Conservation (phyloP, 2,329 filamentous ascomycete genomes). For the Botrytis cinerea region DNA sequence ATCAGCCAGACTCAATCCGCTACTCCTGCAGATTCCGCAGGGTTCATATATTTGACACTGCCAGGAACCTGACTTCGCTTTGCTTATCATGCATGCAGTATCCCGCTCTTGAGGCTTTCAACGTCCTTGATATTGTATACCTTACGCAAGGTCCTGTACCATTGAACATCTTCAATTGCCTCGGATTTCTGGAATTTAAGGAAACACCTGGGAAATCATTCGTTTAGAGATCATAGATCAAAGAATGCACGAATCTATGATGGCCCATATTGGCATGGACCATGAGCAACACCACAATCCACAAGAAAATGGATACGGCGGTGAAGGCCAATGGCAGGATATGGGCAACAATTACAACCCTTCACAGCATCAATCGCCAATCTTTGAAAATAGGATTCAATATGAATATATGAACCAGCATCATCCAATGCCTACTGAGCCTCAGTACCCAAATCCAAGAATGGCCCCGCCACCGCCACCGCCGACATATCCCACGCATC, state of each 20-base stretch:
- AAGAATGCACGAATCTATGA: conserved; percentile 43
- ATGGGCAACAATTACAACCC: conserved; percentile 48
- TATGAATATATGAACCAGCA: conserved; percentile 61
- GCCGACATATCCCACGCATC: conserved; percentile 51
- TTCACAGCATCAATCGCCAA: conserved; percentile 67
- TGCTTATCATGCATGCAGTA: conserved; percentile 44
- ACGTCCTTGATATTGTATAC: conserved; percentile 24
- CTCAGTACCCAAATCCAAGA: conserved; percentile 51
- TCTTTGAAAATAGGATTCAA: conserved; percentile 67
- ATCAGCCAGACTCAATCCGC: conserved; percentile 32
- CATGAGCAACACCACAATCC: conserved; percentile 39
- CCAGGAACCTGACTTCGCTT: conserved; percentile 38
- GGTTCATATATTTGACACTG: conserved; percentile 40
- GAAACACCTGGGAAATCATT: conserved; percentile 19
- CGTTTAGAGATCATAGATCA: conserved; percentile 10
- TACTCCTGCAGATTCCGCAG: conserved; percentile 38
- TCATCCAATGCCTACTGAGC: conserved; percentile 63
- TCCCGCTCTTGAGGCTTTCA: conserved; percentile 41
- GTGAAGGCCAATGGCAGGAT: conserved; percentile 54
- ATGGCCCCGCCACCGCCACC: conserved; percentile 58
- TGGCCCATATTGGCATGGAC: conserved; percentile 43
- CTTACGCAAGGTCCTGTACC: conserved; percentile 41
- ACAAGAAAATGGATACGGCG: conserved; percentile 45
- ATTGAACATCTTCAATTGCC: conserved; percentile 34
- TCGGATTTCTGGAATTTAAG: conserved; percentile 29